Evolutionary conservation across 805 yeast species (phyloP), one percentile per base, ranked within the genome.

Genomic region (Crinitomyces ghanaensis): DNA sequence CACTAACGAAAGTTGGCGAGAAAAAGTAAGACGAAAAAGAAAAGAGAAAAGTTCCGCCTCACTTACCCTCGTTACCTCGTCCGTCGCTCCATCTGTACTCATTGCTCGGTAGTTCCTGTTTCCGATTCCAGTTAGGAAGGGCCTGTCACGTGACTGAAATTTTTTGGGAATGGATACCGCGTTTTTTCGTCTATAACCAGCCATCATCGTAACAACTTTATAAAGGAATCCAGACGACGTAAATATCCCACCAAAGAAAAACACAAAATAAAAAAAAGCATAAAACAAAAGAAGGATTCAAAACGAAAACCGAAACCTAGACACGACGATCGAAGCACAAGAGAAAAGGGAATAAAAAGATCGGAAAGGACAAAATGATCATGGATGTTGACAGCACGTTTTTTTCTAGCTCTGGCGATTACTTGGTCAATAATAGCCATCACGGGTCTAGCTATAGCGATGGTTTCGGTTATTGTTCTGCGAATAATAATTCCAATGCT

Each of bases 351-450:
- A 14, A 5, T 24, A 25, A 14, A 25, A 25, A 25, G 27, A 17
- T 17, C 17, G 27, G 27, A 15, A 17, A 17, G 13, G 13, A 3
- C 25, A 22, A 13, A 12, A 28, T 8, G 13, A 21, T 21, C 18
- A 30, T 30, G 34, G 23, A 31, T 17, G 34, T 31, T 3, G 34
- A 31, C 29, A 12, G 17, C 11, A 12, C 14, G 17, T 14, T 29
- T 24, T 18, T 17, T 16, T 22, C 15, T 21, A 30, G 17, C 33
- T 11, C n/a, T n/a, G n/a, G n/a, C n/a, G n/a, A n/a, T n/a, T n/a
- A n/a, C n/a, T n/a, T n/a, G n/a, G n/a, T n/a, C n/a, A n/a, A 15
- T 22, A 16, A 28, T 16, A 14, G 14, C 28, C 14, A 12, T 25
- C 28, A 16, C 28, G 28, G 12, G 16, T 16, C 14, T 12, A 25